Percentiles rank a stretch among this genome's conserved stretches.
Evolutionary conservation across 1,284 basidiomycete species (phyloP).

Genomic region (Heterobasidion annosum): DNA sequence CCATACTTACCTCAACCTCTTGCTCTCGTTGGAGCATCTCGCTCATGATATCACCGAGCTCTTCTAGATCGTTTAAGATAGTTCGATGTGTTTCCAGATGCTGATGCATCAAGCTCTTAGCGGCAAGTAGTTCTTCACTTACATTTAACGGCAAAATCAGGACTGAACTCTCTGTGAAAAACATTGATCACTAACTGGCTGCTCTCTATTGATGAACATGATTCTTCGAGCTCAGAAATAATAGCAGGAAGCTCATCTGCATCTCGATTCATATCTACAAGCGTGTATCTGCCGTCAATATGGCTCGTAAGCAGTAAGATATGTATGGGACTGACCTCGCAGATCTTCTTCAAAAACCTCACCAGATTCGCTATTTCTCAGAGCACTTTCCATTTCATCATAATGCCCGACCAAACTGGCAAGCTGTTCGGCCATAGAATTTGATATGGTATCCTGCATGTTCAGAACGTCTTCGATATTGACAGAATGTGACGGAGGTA

Average conservation of each 20-base stretch:
- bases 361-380: constrained; percentile 58
- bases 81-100: constrained; percentile 37
- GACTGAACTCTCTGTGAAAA: background rate
- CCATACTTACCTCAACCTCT: constrained; percentile 42
- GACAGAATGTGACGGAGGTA: constrained; percentile 33
- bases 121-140: constrained; percentile 40
- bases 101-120: constrained; percentile 32
- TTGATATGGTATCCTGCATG: constrained; percentile 47
- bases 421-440: constrained; percentile 61
- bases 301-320: too few relatives aligned
- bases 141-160: background rate
- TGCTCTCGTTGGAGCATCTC: constrained; percentile 67
- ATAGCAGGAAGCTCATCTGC: constrained; percentile 67
- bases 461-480: constrained; percentile 40
- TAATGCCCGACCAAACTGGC: constrained; percentile 66
- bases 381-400: constrained; percentile 59
- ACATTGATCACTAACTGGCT: constrained; percentile 38
- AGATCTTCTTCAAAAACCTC: constrained; percentile 62
- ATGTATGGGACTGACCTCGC: constrained; percentile 35
- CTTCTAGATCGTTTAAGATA: constrained; percentile 58
- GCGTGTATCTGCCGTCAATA: background rate
- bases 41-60: constrained; percentile 67
- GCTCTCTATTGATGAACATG: constrained; percentile 37
- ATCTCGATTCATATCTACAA: constrained; percentile 65
- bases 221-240: constrained; percentile 59